phyloP scores from a whole-genome alignment of 495 filamentous ascomycete species.

The Penicillium cataractarum region DNA sequence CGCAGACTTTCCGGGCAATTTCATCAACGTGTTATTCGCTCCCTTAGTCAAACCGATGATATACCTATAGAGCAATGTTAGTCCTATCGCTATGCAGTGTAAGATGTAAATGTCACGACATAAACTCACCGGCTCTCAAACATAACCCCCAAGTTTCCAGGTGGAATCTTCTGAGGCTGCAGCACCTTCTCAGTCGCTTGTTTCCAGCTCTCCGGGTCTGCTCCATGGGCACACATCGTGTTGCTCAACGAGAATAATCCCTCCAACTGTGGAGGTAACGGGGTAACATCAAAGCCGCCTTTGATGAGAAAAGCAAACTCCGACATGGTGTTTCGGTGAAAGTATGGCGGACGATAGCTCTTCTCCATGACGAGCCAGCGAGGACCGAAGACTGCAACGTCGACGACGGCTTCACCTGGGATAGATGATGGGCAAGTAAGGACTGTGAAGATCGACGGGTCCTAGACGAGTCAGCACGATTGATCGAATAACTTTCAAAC shows the following conservation, averaged over 20 bases:
- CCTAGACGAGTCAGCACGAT: background rate
- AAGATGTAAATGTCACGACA: background rate
- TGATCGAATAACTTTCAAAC: background rate
- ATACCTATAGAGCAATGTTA: background rate
- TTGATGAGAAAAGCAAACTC: background rate
- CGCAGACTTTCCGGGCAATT: background rate
- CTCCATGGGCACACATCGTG: background rate
- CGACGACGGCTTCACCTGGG: background rate
- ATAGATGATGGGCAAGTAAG: background rate
- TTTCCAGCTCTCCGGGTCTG: background rate
- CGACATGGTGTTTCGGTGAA: background rate
- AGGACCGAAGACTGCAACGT: constrained; percentile 1
- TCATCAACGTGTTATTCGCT: background rate
- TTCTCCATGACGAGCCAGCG: background rate
- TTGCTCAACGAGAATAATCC: background rate
- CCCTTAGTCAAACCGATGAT: background rate
- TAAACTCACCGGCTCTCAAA: background rate
- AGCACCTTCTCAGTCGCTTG: background rate
- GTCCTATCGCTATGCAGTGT: background rate
- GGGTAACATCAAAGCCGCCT: background rate
- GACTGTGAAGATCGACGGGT: background rate
- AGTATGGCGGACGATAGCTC: constrained; percentile 1
- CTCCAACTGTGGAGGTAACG: background rate
- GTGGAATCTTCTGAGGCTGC: background rate
- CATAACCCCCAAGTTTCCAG: background rate